A percentile compares a stretch with the other conserved stretches of the same genome.
Evolutionary conservation across 768 basidiomycete genomes (phyloP).

Genomic region (Lepiota subincarnata): DNA sequence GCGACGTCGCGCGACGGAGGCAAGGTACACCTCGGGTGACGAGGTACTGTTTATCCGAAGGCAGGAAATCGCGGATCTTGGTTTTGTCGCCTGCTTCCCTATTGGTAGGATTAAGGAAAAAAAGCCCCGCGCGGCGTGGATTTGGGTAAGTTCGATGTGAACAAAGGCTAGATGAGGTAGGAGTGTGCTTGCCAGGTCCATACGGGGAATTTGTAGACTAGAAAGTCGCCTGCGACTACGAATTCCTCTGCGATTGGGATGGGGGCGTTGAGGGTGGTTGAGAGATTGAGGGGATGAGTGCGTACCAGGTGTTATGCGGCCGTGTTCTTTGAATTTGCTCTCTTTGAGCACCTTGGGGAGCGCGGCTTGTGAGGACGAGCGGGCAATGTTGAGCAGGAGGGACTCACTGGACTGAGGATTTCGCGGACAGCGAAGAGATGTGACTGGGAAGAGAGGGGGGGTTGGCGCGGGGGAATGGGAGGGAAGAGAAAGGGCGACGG

Average conservation of each 20-base stretch:
- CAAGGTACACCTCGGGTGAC: slow-evolving; percentile 96
- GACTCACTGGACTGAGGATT: slow-evolving; percentile 81
- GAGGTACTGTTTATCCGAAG: slow-evolving; percentile 93
- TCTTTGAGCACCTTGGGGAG: slow-evolving; percentile 80
- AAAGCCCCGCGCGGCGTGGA: no score
- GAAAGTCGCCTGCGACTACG: slow-evolving; percentile 95
- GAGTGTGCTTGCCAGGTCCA: slow-evolving; percentile 79
- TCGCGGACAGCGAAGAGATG: slow-evolving; percentile 93
- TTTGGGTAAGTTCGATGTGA: slow-evolving; percentile 1
- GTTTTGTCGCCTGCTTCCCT: slow-evolving; percentile 93
- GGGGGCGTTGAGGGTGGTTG: not conserved
- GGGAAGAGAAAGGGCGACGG: not conserved
- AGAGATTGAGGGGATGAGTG: slow-evolving; percentile 12
- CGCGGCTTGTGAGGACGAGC: slow-evolving; percentile 29
- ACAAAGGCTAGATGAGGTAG: not conserved
- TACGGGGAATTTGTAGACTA: slow-evolving; percentile 96
- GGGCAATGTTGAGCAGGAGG: slow-evolving; percentile 9
- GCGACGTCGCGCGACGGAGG: slow-evolving; percentile 85
- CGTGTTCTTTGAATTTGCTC: slow-evolving; percentile 99
- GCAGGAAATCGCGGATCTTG: slow-evolving; percentile 89
- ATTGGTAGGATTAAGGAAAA: not conserved
- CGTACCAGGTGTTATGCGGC: slow-evolving; percentile 89
- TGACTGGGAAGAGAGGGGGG: slow-evolving; percentile 45
- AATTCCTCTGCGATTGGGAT: slow-evolving; percentile 72
- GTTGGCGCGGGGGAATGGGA: not conserved